These are phyloP conservation scores for Saccharomyces hybrid DNA, from an alignment of 1,139 yeast species.

Conservation along the genomic window DNA sequence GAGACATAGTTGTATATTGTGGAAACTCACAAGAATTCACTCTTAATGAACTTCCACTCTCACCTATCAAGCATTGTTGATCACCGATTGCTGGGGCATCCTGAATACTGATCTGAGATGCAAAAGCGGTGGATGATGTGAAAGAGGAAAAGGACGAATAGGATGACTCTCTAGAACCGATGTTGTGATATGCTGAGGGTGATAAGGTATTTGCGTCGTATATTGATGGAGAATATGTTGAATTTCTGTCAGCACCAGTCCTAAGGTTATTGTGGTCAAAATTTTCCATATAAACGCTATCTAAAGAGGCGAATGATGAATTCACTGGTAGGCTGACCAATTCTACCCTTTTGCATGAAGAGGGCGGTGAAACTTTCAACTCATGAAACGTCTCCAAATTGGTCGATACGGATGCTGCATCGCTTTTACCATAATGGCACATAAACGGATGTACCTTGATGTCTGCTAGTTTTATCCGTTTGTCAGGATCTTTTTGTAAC, in stretches of 20 bases:
- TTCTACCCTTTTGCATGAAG: not conserved
- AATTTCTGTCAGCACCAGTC: not conserved
- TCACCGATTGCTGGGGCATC: not conserved
- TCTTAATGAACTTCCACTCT: not conserved
- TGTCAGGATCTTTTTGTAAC: slow-evolving; percentile 61
- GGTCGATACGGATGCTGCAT: not conserved
- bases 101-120: not conserved
- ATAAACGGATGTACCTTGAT: slow-evolving; percentile 73
- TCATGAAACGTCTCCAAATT: not conserved
- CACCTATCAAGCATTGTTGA: not conserved
- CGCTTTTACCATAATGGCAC: slow-evolving; percentile 13
- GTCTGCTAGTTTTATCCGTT: slow-evolving; percentile 61
- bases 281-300: slow-evolving; percentile 58
- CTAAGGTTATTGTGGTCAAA: slow-evolving; percentile 15
- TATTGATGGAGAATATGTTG: not conserved
- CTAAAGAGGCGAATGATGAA: slow-evolving; percentile 71
- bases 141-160: not conserved
- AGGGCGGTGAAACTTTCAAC: not conserved
- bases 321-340: slow-evolving; percentile 44
- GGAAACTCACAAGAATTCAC: not conserved
- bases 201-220: not conserved
- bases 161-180: not conserved
- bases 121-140: not conserved
- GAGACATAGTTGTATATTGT: not conserved
- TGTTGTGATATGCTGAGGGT: not conserved